Conservation (phyloP, 1,284 basidiomycete species). For the Irpex sp. region DNA sequence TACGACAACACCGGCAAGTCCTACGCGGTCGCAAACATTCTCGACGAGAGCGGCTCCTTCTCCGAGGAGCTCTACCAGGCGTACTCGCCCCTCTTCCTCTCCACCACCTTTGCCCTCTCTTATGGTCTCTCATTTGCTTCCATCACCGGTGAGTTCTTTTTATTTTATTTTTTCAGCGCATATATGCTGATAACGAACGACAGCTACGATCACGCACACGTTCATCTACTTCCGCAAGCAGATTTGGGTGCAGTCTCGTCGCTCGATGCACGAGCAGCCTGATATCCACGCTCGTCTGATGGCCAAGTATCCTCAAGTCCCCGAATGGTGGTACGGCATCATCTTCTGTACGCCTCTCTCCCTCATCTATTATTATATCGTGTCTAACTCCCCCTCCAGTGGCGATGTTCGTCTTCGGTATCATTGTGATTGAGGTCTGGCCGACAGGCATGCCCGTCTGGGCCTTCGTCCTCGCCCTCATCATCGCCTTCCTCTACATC, state of each 20-base stretch:
- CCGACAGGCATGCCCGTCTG: constrained; percentile 61
- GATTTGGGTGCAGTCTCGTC: constrained; percentile 62
- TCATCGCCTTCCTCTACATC: constrained; percentile 44
- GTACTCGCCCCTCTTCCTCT: constrained; percentile 62
- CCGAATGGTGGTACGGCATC: constrained; percentile 68
- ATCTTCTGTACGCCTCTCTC: constrained; percentile 29
- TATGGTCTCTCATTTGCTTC: constrained; percentile 60
- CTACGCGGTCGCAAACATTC: constrained; percentile 55
- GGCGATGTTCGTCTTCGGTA: constrained; percentile 53
- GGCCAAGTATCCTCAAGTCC: constrained; percentile 66
- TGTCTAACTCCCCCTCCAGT: constrained; percentile 20
- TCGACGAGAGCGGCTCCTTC: constrained; percentile 41
- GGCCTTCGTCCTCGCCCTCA: constrained; percentile 42
- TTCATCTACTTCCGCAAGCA: constrained; percentile 78
- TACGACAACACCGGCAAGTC: constrained; percentile 50
- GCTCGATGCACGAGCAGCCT: constrained; percentile 66
- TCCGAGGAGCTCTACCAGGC: constrained; percentile 45
- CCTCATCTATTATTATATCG: not conserved
- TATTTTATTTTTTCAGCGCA: not conserved
- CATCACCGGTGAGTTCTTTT: constrained; percentile 32
- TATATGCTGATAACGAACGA: not conserved
- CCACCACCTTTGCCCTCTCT: constrained; percentile 59
- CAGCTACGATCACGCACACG: constrained; percentile 62
- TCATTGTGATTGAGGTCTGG: constrained; percentile 68
- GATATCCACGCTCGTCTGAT: constrained; percentile 87